Percentiles rank a stretch among this genome's conserved stretches.
Conservation (phyloP, 2,329 filamentous ascomycete species). For the Phialophora expanda region DNA sequence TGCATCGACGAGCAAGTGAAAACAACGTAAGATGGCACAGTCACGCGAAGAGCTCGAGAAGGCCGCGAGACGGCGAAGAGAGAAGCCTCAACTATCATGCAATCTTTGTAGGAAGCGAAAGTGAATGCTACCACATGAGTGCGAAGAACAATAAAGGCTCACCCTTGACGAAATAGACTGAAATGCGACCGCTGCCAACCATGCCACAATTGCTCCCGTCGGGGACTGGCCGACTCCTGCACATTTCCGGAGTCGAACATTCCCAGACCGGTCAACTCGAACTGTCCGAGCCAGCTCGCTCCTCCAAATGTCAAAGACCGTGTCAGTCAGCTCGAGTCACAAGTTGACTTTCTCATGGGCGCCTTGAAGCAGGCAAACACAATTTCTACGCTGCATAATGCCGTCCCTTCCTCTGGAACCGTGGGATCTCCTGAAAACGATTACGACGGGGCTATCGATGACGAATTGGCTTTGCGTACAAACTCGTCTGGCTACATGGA, state of each 20-base stretch:
- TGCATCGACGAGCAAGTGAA: background rate
- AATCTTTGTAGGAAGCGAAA: conserved; percentile 25
- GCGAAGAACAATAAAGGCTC: background rate
- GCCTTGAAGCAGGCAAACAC: conserved; percentile 15
- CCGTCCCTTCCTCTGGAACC: background rate
- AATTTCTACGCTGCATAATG: background rate
- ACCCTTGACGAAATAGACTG: conserved; percentile 48
- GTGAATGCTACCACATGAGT: conserved; percentile 6
- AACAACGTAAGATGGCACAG: background rate
- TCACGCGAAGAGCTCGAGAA: conserved; percentile 7
- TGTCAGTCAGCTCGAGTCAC: conserved; percentile 34
- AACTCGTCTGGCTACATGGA: conserved; percentile 44
- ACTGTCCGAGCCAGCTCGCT: background rate
- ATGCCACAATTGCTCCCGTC: conserved; percentile 64
- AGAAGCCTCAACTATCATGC: conserved; percentile 29
- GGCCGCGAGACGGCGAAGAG: conserved; percentile 20
- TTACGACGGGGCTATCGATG: background rate
- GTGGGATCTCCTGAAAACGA: background rate
- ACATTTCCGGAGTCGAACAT: conserved; percentile 67
- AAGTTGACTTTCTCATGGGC: conserved; percentile 28
- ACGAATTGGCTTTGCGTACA: background rate
- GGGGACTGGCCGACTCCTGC: conserved; percentile 78
- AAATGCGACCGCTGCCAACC: conserved; percentile 48
- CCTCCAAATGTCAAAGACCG: conserved; percentile 27
- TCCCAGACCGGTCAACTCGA: background rate